A percentile compares a stretch with the other conserved stretches of the same genome.
phyloP scores from a whole-genome alignment of 1,284 basidiomycete genomes.

The Rhizoctonia solani region DNA sequence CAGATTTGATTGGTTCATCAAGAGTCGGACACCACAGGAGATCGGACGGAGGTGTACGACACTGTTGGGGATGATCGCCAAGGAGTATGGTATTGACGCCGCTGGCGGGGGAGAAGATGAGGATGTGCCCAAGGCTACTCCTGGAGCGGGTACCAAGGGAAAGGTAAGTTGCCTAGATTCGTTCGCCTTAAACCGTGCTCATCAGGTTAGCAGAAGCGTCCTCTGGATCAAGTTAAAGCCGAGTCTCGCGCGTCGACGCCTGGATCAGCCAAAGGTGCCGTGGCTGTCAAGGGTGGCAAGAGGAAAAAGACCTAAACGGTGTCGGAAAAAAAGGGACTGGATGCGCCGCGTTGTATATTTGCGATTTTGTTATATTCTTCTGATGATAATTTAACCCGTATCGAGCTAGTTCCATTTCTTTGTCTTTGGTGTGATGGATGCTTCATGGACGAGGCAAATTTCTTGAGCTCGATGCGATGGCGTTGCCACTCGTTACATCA shows the following conservation, averaged over 20 bases:
- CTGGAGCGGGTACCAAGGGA: conserved; percentile 42
- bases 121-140: conserved; percentile 43
- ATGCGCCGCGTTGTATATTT: too few relatives aligned
- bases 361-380: too few relatives aligned
- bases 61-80: conserved; percentile 87
- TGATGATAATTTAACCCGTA: too few relatives aligned
- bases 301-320: conserved; percentile 33
- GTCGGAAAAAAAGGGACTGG: too few relatives aligned
- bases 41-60: conserved; percentile 89
- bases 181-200: neutral
- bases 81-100: conserved; percentile 72
- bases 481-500: too few relatives aligned
- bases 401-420: too few relatives aligned
- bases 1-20: conserved; percentile 99
- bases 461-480: too few relatives aligned
- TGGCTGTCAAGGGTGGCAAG: conserved; percentile 31
- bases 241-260: conserved; percentile 53
- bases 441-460: too few relatives aligned
- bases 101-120: conserved; percentile 59
- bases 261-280: conserved; percentile 42
- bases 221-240: conserved; percentile 49
- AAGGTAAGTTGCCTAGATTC: conserved; percentile 41
- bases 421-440: too few relatives aligned
- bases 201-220: conserved; percentile 46
- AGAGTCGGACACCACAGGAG: conserved; percentile 90